Evolutionary conservation across 192 early-diverging fungal species (phyloP), one percentile per base, ranked within the genome.

Genomic region (Umbelopsis ramanniana): DNA sequence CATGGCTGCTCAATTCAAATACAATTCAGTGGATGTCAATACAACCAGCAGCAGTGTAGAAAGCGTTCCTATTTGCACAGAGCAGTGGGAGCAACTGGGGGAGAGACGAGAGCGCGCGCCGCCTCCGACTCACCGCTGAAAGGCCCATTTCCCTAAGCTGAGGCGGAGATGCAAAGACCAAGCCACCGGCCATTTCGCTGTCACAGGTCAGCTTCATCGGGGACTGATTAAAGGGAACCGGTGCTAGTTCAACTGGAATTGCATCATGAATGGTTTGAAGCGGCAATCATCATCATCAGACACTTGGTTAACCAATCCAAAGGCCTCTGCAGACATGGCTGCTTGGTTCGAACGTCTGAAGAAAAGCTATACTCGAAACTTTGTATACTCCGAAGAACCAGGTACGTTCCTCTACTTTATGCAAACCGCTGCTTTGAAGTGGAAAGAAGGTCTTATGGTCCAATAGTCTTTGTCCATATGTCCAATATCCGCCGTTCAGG

Each of bases 401-500:
- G 40, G 52, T 47, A 73, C 55, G 52, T 53, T 29, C 29, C 29
- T 29, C 29, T 29, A n/a, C 3, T 1, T 29, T 29, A 29, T 29
- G 29, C 29, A 29, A 29, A 29, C 29, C 29, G 29, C 29, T n/a
- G n/a, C n/a, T n/a, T 29, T 29, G 29, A 29, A 29, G 1, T 29
- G 29, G 29, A 29, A 29, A 29, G 29, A 29, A 29, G 3, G 29
- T 21, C 35, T 71, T 40, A 37, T 55, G 3, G 10, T 38, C 52
- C 21, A 33, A 46, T 53, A 80, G 78, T 73, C 3, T 76, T 72
- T 66, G 53, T 80, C 15, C 57, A 73, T 23, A 80, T 80, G 78
- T 69, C 74, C 52, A 76, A 76, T 70, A 72, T 80, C 11, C 68
- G 70, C 8, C 72, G 85, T 26, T 80, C 81, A 21, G 85, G 85